Percentiles rank a stretch among this genome's conserved stretches.
Conservation (phyloP, 257 asterid genomes). For the Solanum etuberosum region DNA sequence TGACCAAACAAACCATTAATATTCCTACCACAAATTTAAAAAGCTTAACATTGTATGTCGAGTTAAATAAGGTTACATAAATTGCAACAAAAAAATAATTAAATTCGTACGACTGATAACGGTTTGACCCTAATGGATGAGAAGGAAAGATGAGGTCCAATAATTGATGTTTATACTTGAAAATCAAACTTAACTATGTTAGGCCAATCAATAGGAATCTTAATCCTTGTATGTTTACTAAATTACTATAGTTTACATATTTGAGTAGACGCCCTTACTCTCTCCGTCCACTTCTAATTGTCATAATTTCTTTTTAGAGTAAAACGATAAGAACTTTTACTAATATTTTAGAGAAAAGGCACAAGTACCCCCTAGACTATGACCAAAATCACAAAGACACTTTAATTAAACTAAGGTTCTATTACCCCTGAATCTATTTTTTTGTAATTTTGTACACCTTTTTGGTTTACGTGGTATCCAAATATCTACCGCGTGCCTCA, state of each 20-base stretch:
- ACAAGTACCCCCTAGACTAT: no score
- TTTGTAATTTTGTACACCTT: no score
- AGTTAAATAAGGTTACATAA: neutral
- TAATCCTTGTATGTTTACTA: neutral
- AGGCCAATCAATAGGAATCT: neutral
- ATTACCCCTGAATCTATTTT: no score
- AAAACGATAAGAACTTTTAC: no score
- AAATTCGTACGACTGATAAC: no score
- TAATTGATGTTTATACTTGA: neutral
- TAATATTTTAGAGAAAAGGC: no score
- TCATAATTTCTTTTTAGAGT: no score
- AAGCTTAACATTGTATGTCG: neutral
- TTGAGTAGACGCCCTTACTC: neutral
- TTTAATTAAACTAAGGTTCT: no score
- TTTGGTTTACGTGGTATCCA: no score
- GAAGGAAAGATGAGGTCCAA: neutral
- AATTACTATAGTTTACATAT: neutral
- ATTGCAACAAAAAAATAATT: neutral
- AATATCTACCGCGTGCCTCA: no score
- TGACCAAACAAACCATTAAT: neutral
- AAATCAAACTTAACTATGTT: neutral
- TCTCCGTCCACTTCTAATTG: rapidly evolving
- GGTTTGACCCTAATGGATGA: neutral
- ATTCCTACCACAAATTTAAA: neutral
- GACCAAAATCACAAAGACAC: no score